Percentiles rank a stretch among this genome's conserved stretches.
phyloP scores from a whole-genome alignment of 306 rosid genomes.

The Quercus gilva region DNA sequence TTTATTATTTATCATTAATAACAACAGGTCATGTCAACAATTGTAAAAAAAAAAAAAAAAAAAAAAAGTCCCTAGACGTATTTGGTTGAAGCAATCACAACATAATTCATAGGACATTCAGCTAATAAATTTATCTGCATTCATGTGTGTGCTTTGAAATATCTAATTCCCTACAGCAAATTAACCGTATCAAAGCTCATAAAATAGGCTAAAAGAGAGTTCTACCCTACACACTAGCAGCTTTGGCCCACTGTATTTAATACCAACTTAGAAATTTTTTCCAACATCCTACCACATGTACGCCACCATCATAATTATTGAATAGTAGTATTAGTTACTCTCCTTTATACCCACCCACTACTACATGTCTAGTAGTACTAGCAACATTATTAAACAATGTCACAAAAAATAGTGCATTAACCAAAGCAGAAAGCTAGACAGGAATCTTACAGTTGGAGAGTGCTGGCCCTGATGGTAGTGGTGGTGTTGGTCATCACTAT shows the following conservation, averaged over 20 bases:
- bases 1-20: no score
- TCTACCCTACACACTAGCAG: slow-evolving; percentile 7
- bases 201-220: not conserved
- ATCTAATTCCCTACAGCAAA: not conserved
- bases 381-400: not conserved
- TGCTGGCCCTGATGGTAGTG: slow-evolving; percentile 52
- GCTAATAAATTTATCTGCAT: no score
- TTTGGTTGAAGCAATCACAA: no score
- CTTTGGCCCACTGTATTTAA: slow-evolving; percentile 2
- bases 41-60: no score
- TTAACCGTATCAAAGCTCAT: not conserved
- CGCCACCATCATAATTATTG: slow-evolving; percentile 11
- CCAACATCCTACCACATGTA: slow-evolving; percentile 27
- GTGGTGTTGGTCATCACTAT: slow-evolving; percentile 46
- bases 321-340: not conserved
- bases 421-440: not conserved
- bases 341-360: slow-evolving; percentile 17
- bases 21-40: no score
- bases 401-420: slow-evolving; percentile 7
- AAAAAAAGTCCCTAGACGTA: no score
- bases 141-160: not conserved
- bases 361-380: not conserved
- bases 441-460: slow-evolving; percentile 80
- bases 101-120: no score
- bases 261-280: not conserved